These are phyloP conservation scores for Solanum chiquidenum DNA, from an alignment of 257 asterid genomes.

Conservation along the genomic window DNA sequence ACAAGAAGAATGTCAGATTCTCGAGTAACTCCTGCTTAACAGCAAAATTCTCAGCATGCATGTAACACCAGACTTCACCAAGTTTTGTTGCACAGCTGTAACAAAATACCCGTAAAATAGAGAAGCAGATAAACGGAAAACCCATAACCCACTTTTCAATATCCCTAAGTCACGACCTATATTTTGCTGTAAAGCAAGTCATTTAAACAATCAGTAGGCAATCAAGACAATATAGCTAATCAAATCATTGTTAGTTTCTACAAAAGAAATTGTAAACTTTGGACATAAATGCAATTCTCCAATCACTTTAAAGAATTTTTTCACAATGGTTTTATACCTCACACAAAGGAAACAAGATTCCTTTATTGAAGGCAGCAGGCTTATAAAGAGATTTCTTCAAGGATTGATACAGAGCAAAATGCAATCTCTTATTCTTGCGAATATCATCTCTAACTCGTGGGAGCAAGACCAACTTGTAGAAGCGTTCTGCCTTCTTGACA, in stretches of 20 bases:
- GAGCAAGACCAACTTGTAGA: conserved; percentile 74
- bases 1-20: background rate
- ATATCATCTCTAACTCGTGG: conserved; percentile 95
- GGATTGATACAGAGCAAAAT: conserved; percentile 78
- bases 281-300: background rate
- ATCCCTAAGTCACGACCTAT: background rate
- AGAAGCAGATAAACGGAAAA: background rate
- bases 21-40: background rate
- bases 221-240: background rate
- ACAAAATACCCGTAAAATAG: background rate
- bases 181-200: background rate
- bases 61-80: background rate
- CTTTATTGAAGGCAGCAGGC: conserved; percentile 95
- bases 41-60: background rate
- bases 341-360: conserved; percentile 69
- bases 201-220: background rate
- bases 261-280: background rate
- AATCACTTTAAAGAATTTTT: background rate
- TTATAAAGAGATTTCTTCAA: conserved; percentile 72
- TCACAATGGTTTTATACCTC: conserved; percentile 38
- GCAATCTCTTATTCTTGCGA: conserved; percentile 70
- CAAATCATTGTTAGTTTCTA: background rate
- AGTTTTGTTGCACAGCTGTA: background rate
- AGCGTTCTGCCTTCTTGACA: conserved; percentile 72
- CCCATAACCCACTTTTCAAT: background rate